Conservation (phyloP, 2,329 filamentous ascomycete species). For the Colletotrichum phormii region DNA sequence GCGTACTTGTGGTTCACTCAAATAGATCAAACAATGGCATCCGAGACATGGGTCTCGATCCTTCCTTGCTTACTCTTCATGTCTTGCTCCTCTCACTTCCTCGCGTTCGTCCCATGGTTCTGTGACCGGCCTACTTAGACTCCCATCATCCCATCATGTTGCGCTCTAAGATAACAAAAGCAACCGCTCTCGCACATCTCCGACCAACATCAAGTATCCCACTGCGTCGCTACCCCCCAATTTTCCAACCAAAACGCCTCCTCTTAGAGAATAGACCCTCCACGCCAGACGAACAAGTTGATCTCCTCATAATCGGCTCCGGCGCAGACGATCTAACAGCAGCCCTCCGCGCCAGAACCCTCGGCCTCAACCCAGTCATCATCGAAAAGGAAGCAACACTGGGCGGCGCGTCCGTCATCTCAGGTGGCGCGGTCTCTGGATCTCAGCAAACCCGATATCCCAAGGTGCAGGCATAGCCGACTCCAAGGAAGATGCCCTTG, state of each 20-base stretch:
- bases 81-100: no score
- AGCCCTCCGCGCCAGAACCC: slow-evolving; percentile 42
- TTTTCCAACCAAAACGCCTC: not conserved
- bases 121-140: no score
- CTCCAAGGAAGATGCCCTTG: slow-evolving; percentile 40
- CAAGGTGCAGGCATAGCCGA: slow-evolving; percentile 40
- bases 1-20: no score
- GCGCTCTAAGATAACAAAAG: not conserved
- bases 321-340: slow-evolving; percentile 47
- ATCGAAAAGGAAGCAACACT: slow-evolving; percentile 47
- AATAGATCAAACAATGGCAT: no score
- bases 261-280: not conserved
- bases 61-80: no score
- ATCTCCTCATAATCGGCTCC: slow-evolving; percentile 45
- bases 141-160: not conserved
- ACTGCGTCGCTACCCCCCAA: not conserved
- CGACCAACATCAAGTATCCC: not conserved
- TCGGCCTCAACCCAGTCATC: slow-evolving; percentile 42
- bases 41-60: no score
- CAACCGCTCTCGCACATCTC: not conserved
- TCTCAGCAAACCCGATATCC: slow-evolving; percentile 45
- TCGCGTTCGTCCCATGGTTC: no score
- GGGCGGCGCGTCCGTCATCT: slow-evolving; percentile 49
- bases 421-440: slow-evolving; percentile 48
- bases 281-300: not conserved